phyloP scores from a whole-genome alignment of 768 basidiomycete genomes.

The Leccinum barrowsii region DNA sequence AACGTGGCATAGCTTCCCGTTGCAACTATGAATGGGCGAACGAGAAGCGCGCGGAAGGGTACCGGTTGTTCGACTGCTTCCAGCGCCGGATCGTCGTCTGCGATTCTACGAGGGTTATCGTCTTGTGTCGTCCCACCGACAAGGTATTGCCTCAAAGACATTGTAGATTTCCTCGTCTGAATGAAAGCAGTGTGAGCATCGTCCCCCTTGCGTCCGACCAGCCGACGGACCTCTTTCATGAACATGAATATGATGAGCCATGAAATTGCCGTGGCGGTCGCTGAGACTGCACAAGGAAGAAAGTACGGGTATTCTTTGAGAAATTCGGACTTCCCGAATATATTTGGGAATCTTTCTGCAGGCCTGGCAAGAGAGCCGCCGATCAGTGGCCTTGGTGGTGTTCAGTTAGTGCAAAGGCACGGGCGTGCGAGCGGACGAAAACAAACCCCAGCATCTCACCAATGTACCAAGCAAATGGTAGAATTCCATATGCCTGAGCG shows the following conservation, averaged over 20 bases:
- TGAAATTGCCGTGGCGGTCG: slow-evolving; percentile 48
- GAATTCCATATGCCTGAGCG: slow-evolving; percentile 48
- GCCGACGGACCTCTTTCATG: slow-evolving; percentile 49
- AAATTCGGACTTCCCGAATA: slow-evolving; percentile 56
- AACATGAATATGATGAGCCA: slow-evolving; percentile 49
- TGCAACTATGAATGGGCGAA: slow-evolving; percentile 53
- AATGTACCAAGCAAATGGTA: slow-evolving; percentile 49
- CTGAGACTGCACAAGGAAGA: slow-evolving; percentile 63
- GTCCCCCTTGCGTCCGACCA: not conserved
- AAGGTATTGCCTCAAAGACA: slow-evolving; percentile 16
- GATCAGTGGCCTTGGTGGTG: slow-evolving; percentile 51
- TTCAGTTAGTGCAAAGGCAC: slow-evolving; percentile 1
- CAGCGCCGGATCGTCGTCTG: not conserved
- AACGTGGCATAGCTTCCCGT: slow-evolving; percentile 58
- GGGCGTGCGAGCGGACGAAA: not conserved
- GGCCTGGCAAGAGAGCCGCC: slow-evolving; percentile 66
- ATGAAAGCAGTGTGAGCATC: slow-evolving; percentile 5
- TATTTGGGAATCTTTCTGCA: slow-evolving; percentile 57
- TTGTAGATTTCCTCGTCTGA: slow-evolving; percentile 15
- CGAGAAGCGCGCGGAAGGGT: slow-evolving; percentile 47
- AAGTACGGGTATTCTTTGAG: slow-evolving; percentile 70
- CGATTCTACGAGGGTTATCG: not conserved
- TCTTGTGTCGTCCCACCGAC: slow-evolving; percentile 6
- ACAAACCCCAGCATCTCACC: slow-evolving; percentile 44
- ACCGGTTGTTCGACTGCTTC: slow-evolving; percentile 25